Evolutionary conservation across 208 protist genomes (phyloP), one percentile per base, ranked within the genome.

Genomic region (Blechomonas ayalai): DNA sequence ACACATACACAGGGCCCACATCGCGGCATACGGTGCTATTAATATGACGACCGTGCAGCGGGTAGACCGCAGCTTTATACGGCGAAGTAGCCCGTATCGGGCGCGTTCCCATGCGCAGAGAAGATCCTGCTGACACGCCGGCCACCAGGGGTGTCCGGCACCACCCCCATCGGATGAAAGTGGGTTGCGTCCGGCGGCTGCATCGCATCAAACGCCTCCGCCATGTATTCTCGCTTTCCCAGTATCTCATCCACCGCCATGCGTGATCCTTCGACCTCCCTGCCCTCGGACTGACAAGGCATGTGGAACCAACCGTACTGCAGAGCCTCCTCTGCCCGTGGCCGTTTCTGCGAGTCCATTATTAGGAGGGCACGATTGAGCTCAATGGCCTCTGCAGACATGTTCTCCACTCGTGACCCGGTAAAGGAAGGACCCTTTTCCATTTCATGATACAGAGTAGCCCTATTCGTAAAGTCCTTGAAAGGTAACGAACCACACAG

Each of bases 401-500:
- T 64, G 27, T 64, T 63, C 2, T 40, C 67, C 82, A 80, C 90
- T 16, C 65, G 67, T 13, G 74, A 36, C 4, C 69, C 71, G 12
- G 57, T 46, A 36, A 93, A 93, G 32, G 54, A 43, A 6, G 81
- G 69, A 0, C 71, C 68, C 1, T 55, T 55, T 31, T 85, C 66
- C 85, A 93, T 93, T 35, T 86, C 69, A 29, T 45, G 43, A 1
- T 74, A 60, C 9, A 93, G 59, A 3, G 67, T 60, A 8, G 61
- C 53, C 52, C 82, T 88, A 50, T 83, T 90, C 26, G 59, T 51
- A 26, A 66, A 57, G 52, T 77, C 54, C 26, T 59, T 67, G 50
- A 90, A 93, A 10, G 85, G 85, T 15, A 93, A 49, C 26, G 69
- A 67, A 2, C 85, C 78, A 36, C 64, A 64, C 5, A 93, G 58